These are phyloP conservation scores for Scheffersomyces spartinae DNA, from an alignment of 805 yeast species.

Conservation along the genomic window DNA sequence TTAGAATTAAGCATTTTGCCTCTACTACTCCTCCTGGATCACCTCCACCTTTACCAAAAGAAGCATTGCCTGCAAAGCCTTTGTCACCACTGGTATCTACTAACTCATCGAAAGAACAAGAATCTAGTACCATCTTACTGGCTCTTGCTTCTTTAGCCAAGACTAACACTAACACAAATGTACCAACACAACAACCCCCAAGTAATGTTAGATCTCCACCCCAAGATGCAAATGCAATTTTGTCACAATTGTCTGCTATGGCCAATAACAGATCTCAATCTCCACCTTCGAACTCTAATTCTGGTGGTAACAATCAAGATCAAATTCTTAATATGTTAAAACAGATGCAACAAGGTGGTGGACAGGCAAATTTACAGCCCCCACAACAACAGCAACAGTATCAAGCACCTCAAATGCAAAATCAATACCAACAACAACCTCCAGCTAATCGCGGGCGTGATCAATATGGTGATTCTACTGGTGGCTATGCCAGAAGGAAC, in stretches of 20 bases:
- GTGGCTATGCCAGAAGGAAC: constrained; percentile 34
- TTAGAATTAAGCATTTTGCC: constrained; percentile 48
- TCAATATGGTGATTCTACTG: constrained; percentile 12
- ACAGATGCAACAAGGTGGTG: constrained; percentile 29
- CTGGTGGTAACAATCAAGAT: constrained; percentile 18
- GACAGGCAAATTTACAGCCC: too few relatives aligned
- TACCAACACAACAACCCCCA: constrained; percentile 9
- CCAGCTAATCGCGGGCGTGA: constrained; percentile 10
- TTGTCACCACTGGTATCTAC: constrained; percentile 5
- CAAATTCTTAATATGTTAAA: constrained; percentile 40
- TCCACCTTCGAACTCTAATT: constrained; percentile 7
- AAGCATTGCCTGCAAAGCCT: constrained; percentile 3
- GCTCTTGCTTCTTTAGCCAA: constrained; percentile 58
- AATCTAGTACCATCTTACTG: constrained; percentile 55
- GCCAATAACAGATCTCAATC: constrained; percentile 11
- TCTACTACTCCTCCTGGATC: constrained; percentile 62
- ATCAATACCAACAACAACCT: constrained; percentile 1
- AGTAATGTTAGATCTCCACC: constrained; percentile 6
- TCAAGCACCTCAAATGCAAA: not conserved
- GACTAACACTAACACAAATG: constrained; percentile 16
- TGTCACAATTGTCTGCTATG: constrained; percentile 32
- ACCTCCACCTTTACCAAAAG: too few relatives aligned
- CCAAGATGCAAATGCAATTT: constrained; percentile 25
- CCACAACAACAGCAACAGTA: too few relatives aligned
- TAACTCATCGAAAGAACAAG: constrained; percentile 13